Percentiles rank a stretch among this genome's conserved stretches.
Conservation (phyloP, 2,329 filamentous ascomycete species). For the Phialophora macrospora region DNA sequence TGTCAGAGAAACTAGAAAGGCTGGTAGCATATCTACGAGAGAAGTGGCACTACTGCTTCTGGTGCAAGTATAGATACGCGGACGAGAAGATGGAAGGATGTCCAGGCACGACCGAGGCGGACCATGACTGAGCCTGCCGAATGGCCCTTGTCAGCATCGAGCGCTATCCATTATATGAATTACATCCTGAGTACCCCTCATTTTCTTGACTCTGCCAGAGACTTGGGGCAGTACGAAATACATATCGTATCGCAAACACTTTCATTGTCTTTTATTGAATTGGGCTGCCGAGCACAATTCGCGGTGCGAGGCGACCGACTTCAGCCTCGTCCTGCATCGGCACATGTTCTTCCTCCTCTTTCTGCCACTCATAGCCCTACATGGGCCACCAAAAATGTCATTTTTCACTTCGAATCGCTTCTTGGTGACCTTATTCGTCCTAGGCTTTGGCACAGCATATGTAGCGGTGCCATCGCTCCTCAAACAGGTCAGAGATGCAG, state of each 20-base stretch:
- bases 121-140: slow-evolving; percentile 62
- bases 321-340: slow-evolving; percentile 17
- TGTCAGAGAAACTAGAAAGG: slow-evolving; percentile 67
- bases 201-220: not conserved
- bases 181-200: not conserved
- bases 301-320: not conserved
- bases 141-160: not conserved
- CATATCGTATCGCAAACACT: not conserved
- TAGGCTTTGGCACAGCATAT: slow-evolving; percentile 28
- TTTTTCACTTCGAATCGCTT: slow-evolving; percentile 30
- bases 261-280: not conserved
- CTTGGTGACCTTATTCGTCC: slow-evolving; percentile 16
- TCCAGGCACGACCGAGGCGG: slow-evolving; percentile 84
- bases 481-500: slow-evolving; percentile 28
- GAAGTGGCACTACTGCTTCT: slow-evolving; percentile 85
- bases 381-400: slow-evolving; percentile 24
- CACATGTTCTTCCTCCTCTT: not conserved
- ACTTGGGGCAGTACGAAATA: not conserved
- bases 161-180: not conserved
- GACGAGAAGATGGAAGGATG: slow-evolving; percentile 79
- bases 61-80: slow-evolving; percentile 86
- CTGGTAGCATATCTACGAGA: slow-evolving; percentile 73
- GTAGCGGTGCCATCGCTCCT: slow-evolving; percentile 25
- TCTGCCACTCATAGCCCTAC: not conserved
- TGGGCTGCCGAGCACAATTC: not conserved